A percentile compares a stretch with the other conserved stretches of the same genome.
phyloP scores from a whole-genome alignment of 2,329 filamentous ascomycete genomes.

The Reticulascus tulasneorum region DNA sequence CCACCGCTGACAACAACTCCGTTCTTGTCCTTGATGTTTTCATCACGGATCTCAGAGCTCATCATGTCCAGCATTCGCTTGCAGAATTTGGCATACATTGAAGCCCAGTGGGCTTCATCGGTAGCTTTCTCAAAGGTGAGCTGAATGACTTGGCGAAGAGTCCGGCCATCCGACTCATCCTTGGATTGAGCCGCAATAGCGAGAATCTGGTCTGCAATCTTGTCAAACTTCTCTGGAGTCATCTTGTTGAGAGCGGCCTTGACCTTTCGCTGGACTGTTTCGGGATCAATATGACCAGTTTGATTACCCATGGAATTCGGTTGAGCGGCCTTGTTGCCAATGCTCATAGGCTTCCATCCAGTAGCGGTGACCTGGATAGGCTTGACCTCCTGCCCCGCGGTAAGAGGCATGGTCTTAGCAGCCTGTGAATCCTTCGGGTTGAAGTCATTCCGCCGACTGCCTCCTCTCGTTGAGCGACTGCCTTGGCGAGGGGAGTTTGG shows the following conservation, averaged over 20 bases:
- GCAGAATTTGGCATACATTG: constrained; percentile 98
- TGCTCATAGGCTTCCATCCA: constrained; percentile 86
- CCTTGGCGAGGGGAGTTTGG: constrained; percentile 69
- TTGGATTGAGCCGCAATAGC: constrained; percentile 92
- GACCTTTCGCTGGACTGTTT: constrained; percentile 96
- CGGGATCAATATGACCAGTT: constrained; percentile 70
- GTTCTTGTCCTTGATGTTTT: constrained; percentile 87
- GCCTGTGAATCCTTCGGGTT: constrained; percentile 61
- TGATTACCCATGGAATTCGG: constrained; percentile 35
- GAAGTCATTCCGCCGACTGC: constrained; percentile 61
- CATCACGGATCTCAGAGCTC: constrained; percentile 91
- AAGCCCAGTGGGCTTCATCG: constrained; percentile 96
- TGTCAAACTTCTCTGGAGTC: constrained; percentile 98
- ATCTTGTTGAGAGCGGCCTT: constrained; percentile 99
- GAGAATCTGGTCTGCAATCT: constrained; percentile 89
- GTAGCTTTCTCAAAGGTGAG: constrained; percentile 99
- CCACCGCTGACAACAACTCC: constrained; percentile 87
- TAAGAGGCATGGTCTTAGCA: constrained; percentile 89
- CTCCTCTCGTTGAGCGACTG: constrained; percentile 57
- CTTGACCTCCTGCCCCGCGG: constrained; percentile 76
- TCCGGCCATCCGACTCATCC: constrained; percentile 90
- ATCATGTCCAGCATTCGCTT: constrained; percentile 94
- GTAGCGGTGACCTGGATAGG: constrained; percentile 66
- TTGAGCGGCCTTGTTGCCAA: constrained; percentile 42
- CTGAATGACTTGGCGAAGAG: constrained; percentile 95